Conservation (phyloP, 805 yeast species). For the Metschnikowia lochheadii region DNA sequence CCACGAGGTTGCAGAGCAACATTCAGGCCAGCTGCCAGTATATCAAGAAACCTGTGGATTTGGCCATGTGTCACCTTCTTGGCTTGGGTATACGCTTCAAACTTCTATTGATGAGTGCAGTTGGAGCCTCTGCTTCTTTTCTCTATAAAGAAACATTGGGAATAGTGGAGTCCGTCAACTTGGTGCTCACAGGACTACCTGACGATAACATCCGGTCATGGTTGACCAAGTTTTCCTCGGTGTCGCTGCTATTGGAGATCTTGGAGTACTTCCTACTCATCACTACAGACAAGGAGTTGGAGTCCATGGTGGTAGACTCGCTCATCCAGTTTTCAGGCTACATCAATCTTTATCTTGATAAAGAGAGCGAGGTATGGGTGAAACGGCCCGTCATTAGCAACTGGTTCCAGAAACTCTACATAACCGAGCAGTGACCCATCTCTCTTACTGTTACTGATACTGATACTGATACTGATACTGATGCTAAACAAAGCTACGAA, state of each 20-base stretch:
- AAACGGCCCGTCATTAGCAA: slow-evolving; percentile 5
- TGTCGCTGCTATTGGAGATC: slow-evolving; percentile 6
- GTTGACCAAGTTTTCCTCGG: slow-evolving; percentile 1
- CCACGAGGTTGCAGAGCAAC: neutral
- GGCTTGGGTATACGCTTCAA: slow-evolving; percentile 3
- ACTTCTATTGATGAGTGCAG: slow-evolving; percentile 3
- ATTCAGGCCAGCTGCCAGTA: neutral
- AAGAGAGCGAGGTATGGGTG: neutral
- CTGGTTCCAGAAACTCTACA: slow-evolving; percentile 8
- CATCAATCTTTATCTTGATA: slow-evolving; percentile 4
- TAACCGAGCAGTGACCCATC: neutral
- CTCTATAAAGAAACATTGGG: slow-evolving; percentile 5
- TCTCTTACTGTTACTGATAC: neutral
- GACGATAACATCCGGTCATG: slow-evolving; percentile 1
- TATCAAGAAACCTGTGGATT: neutral
- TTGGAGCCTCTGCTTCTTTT: neutral
- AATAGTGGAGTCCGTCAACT: slow-evolving; percentile 3
- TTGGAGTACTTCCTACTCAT: slow-evolving; percentile 7
- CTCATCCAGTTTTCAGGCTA: slow-evolving; percentile 8
- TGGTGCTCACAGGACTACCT: neutral
- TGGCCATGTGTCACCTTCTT: slow-evolving; percentile 2
- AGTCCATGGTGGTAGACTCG: slow-evolving; percentile 5
- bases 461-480: too few species aligned
- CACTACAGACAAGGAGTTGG: neutral
- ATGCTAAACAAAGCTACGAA: too few species aligned